These are phyloP conservation scores for Fusarium sambucinum DNA, from an alignment of 2,329 filamentous ascomycete species.

Conservation along the genomic window DNA sequence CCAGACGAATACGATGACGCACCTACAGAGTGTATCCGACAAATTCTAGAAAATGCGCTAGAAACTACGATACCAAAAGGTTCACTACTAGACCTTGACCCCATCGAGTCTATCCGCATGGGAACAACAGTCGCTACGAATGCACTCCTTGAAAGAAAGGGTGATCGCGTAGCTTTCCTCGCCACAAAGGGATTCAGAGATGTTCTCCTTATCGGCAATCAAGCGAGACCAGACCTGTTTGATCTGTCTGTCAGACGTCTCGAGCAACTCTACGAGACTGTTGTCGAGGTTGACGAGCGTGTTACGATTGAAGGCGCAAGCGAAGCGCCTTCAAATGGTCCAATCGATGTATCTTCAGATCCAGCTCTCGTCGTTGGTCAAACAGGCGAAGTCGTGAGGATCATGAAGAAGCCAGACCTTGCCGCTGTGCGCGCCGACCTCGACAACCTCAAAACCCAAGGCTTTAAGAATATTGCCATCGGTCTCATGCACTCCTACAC, in stretches of 20 bases:
- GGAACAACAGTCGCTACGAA: conserved; percentile 86
- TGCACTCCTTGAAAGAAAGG: conserved; percentile 79
- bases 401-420: conserved; percentile 70
- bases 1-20: conserved; percentile 80
- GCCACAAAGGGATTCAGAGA: conserved; percentile 80
- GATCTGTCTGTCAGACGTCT: conserved; percentile 77
- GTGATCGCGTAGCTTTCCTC: conserved; percentile 76
- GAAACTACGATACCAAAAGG: conserved; percentile 52
- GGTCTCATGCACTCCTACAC: conserved; percentile 80
- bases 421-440: conserved; percentile 67
- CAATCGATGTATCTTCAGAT: conserved; percentile 57
- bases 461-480: conserved; percentile 66
- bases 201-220: conserved; percentile 78
- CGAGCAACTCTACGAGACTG: conserved; percentile 75
- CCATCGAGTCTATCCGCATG: conserved; percentile 77
- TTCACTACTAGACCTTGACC: conserved; percentile 51
- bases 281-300: conserved; percentile 80
- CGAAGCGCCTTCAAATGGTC: conserved; percentile 71
- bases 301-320: conserved; percentile 80
- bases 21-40: conserved; percentile 77
- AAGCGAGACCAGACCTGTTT: conserved; percentile 78
- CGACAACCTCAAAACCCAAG: conserved; percentile 69
- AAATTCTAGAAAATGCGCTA: conserved; percentile 54
- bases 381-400: conserved; percentile 75
- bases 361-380: conserved; percentile 74